Conservation (phyloP, 2,329 filamentous ascomycete species). For the Aureobasidium vineae region DNA sequence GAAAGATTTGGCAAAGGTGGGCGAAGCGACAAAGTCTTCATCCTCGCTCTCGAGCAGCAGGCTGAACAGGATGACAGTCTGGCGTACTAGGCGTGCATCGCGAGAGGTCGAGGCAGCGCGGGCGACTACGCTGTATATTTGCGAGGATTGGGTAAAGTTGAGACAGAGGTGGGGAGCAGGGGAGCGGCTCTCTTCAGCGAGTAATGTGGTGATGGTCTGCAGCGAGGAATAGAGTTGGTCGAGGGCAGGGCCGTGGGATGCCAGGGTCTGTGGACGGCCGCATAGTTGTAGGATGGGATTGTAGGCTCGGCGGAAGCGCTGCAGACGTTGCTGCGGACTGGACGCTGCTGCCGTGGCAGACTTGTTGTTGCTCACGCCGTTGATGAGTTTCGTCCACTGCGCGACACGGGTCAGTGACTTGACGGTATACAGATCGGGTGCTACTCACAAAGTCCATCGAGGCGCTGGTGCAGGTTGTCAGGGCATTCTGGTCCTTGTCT, state of each 20-base stretch:
- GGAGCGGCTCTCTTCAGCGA: slow-evolving; percentile 84
- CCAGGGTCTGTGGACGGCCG: slow-evolving; percentile 54
- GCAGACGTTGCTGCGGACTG: slow-evolving; percentile 59
- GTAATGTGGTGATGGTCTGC: slow-evolving; percentile 61
- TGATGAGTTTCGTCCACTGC: slow-evolving; percentile 62
- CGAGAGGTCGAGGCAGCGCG: slow-evolving; percentile 84
- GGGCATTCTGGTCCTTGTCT: not conserved
- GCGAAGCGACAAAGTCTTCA: slow-evolving; percentile 87
- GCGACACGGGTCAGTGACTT: slow-evolving; percentile 5
- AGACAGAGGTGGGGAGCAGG: slow-evolving; percentile 91
- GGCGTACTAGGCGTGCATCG: slow-evolving; percentile 80
- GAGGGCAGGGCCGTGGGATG: slow-evolving; percentile 53
- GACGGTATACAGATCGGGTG: not conserved
- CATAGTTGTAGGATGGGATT: slow-evolving; percentile 62
- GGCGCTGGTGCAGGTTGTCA: not conserved
- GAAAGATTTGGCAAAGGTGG: slow-evolving; percentile 78
- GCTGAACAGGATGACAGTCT: slow-evolving; percentile 82
- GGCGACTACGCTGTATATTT: slow-evolving; percentile 85
- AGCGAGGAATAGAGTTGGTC: slow-evolving; percentile 54
- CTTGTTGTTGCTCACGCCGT: slow-evolving; percentile 53
- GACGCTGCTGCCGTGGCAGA: slow-evolving; percentile 48
- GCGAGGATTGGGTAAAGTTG: slow-evolving; percentile 76
- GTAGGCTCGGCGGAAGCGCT: slow-evolving; percentile 61
- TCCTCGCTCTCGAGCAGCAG: slow-evolving; percentile 95
- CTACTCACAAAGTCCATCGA: slow-evolving; percentile 30